Evolutionary conservation across 2,329 filamentous ascomycete genomes (phyloP).

Genomic region (Trichoderma semiorbis): DNA sequence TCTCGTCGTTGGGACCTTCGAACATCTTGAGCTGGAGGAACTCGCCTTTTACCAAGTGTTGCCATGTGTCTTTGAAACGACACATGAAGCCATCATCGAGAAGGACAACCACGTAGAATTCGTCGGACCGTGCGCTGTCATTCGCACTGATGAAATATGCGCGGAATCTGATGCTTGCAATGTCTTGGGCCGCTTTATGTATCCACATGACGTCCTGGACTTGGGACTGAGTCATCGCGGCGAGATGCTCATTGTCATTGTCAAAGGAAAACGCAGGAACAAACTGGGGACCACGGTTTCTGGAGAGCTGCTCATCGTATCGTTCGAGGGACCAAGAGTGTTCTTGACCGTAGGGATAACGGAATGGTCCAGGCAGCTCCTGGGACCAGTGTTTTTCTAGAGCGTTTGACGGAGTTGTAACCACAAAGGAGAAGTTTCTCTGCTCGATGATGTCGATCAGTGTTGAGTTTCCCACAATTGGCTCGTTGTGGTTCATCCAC

Average conservation of each 20-base stretch:
- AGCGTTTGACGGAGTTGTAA: rapidly evolving
- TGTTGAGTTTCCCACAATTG: rapidly evolving
- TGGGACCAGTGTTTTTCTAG: neutral
- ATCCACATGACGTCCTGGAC: neutral
- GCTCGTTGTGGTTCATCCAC: neutral
- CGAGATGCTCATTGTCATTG: neutral
- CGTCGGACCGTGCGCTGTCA: rapidly evolving
- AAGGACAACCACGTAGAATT: neutral
- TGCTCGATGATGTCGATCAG: neutral
- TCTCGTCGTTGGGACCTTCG: too few species aligned
- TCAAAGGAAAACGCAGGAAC: neutral
- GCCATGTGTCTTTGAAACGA: too few species aligned
- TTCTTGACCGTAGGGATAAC: neutral
- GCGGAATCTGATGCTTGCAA: rapidly evolving
- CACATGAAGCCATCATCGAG: too few species aligned
- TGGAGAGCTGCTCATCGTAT: neutral
- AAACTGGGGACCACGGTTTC: neutral
- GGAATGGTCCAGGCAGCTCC: neutral
- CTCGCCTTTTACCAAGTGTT: too few species aligned
- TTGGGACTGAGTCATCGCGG: neutral
- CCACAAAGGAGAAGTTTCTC: neutral
- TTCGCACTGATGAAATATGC: rapidly evolving
- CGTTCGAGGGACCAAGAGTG: neutral
- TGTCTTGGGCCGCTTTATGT: rapidly evolving
- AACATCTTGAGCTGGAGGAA: too few species aligned